Evolutionary conservation across 2,329 filamentous ascomycete genomes (phyloP).

Genomic region (Xylaria sp.): DNA sequence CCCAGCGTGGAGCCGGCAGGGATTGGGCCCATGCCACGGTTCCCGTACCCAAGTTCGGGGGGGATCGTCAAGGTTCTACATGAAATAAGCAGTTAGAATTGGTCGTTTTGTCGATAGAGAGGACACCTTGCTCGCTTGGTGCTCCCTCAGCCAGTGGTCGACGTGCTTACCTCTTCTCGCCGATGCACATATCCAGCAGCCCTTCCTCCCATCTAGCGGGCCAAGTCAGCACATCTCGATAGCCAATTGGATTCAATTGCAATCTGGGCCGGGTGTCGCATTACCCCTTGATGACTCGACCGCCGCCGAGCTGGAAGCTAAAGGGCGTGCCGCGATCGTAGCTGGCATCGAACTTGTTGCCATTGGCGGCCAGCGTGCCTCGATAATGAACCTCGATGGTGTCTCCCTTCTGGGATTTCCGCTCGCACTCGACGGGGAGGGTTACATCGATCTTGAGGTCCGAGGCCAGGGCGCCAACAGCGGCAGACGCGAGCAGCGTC

Average conservation of each 20-base stretch:
- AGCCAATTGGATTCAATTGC: background rate
- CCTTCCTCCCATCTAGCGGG: constrained; percentile 81
- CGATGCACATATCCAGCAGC: constrained; percentile 90
- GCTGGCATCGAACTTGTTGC: constrained; percentile 82
- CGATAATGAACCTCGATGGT: constrained; percentile 86
- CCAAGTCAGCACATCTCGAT: constrained; percentile 1
- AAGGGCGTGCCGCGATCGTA: constrained; percentile 81
- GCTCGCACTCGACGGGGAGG: constrained; percentile 74
- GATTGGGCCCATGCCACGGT: constrained; percentile 78
- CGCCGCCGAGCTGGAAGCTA: constrained; percentile 76
- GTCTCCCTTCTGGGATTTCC: constrained; percentile 79
- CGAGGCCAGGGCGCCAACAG: constrained; percentile 56
- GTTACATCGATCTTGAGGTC: constrained; percentile 81
- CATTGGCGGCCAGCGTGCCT: constrained; percentile 76
- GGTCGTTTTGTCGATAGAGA: too few species aligned
- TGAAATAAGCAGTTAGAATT: constrained; percentile 27
- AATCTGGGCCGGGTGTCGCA: background rate
- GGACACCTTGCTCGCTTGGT: constrained; percentile 3
- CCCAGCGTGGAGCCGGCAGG: constrained; percentile 78
- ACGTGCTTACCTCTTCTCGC: constrained; percentile 72
- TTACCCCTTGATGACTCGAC: constrained; percentile 87
- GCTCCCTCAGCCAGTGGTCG: background rate
- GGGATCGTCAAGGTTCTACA: constrained; percentile 81
- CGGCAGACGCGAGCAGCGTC: constrained; percentile 57
- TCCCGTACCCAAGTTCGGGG: constrained; percentile 83